A percentile compares a stretch with the other conserved stretches of the same genome.
These are phyloP conservation scores for Vitis labrusca DNA, from an alignment of 164 flowering plant species.

Conservation along the genomic window DNA sequence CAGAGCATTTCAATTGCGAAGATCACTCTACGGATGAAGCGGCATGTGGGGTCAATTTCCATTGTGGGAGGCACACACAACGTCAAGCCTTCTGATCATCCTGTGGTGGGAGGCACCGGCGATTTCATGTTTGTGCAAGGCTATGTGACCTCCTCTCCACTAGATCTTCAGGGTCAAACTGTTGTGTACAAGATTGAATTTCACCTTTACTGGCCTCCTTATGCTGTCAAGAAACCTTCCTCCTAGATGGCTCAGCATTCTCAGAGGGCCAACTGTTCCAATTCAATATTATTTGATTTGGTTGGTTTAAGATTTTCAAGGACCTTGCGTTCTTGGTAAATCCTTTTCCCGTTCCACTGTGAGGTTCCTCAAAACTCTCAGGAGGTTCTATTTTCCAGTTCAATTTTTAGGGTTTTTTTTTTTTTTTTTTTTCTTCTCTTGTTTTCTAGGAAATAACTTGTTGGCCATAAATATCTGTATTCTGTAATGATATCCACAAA, in stretches of 20 bases:
- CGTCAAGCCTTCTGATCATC: slow-evolving; percentile 39
- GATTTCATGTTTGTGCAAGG: slow-evolving; percentile 52
- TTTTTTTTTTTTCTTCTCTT: too few relatives aligned
- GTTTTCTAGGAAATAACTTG: too few relatives aligned
- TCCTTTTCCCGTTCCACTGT: too few relatives aligned
- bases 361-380: too few relatives aligned
- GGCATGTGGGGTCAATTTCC: slow-evolving; percentile 37
- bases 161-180: slow-evolving; percentile 25
- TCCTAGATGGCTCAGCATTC: background rate
- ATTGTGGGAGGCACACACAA: slow-evolving; percentile 38
- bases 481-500: too few relatives aligned
- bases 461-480: too few relatives aligned
- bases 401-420: too few relatives aligned
- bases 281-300: too few relatives aligned
- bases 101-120: slow-evolving; percentile 48
- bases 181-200: slow-evolving; percentile 47
- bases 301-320: too few relatives aligned
- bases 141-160: slow-evolving; percentile 39
- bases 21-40: slow-evolving; percentile 33
- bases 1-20: slow-evolving; percentile 32
- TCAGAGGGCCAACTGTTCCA: too few relatives aligned
- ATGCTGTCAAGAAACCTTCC: slow-evolving; percentile 11
- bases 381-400: too few relatives aligned
- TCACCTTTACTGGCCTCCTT: slow-evolving; percentile 54
- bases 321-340: too few relatives aligned